These are phyloP conservation scores for Arachis monticola DNA, from an alignment of 331 rosid genomes.

Conservation along the genomic window DNA sequence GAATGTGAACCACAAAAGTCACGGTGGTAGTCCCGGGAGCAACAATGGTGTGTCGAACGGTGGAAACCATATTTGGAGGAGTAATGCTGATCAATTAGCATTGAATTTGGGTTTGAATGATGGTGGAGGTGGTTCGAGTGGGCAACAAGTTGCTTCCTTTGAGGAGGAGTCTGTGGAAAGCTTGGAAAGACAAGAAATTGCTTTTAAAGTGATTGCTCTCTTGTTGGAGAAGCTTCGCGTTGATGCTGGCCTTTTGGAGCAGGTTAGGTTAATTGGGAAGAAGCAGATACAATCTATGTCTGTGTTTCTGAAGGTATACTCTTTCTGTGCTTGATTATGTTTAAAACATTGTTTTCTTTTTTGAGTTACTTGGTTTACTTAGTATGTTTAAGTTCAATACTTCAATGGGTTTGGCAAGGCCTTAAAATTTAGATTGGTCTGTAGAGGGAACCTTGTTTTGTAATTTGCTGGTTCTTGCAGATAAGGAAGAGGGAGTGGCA, in stretches of 20 bases:
- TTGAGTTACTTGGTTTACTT: background rate
- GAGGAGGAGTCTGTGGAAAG: slow-evolving; percentile 89
- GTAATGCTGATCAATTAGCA: slow-evolving; percentile 70
- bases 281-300: slow-evolving; percentile 85
- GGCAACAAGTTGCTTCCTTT: slow-evolving; percentile 72
- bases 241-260: slow-evolving; percentile 76
- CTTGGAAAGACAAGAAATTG: slow-evolving; percentile 92
- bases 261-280: slow-evolving; percentile 78
- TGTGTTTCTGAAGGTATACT: slow-evolving; percentile 75
- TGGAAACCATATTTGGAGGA: slow-evolving; percentile 67
- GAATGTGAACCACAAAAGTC: slow-evolving; percentile 57
- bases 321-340: background rate
- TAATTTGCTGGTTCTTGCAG: slow-evolving; percentile 53
- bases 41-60: slow-evolving; percentile 70
- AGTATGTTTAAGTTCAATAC: background rate
- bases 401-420: background rate
- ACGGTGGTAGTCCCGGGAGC: slow-evolving; percentile 65
- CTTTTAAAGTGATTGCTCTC: slow-evolving; percentile 83
- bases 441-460: slow-evolving; percentile 33
- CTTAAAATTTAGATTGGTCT: slow-evolving; percentile 31
- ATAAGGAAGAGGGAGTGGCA: slow-evolving; percentile 96
- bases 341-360: slow-evolving; percentile 1
- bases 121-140: slow-evolving; percentile 56
- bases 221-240: slow-evolving; percentile 60
- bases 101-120: slow-evolving; percentile 65